phyloP scores from a whole-genome alignment of 495 filamentous ascomycete genomes.

The Melanomma pulvis-pyrius region DNA sequence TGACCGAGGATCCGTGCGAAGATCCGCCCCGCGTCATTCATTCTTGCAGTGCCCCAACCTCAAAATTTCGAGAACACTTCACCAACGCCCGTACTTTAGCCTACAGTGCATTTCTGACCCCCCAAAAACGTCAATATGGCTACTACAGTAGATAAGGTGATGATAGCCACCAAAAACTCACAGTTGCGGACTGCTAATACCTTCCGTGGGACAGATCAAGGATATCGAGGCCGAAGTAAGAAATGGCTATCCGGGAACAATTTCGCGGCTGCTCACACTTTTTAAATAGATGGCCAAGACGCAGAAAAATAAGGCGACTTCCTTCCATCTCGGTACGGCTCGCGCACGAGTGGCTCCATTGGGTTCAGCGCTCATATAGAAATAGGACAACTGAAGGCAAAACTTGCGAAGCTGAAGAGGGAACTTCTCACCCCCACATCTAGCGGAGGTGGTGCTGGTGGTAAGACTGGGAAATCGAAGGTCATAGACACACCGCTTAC shows the following conservation, averaged over 20 bases:
- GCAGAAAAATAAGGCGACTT: slow-evolving; percentile 98
- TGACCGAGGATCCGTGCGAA: too few relatives aligned
- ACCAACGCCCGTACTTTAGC: background rate
- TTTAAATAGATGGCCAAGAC: slow-evolving; percentile 78
- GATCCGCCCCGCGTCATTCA: slow-evolving; percentile 1
- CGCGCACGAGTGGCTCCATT: too few relatives aligned
- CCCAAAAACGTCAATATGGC: slow-evolving; percentile 67
- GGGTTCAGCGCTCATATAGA: background rate
- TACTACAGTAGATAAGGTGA: slow-evolving; percentile 94
- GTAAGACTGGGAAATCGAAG: slow-evolving; percentile 49
- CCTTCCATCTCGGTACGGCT: slow-evolving; percentile 69
- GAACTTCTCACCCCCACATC: slow-evolving; percentile 87
- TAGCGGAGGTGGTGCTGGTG: slow-evolving; percentile 79
- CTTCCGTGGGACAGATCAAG: slow-evolving; percentile 74
- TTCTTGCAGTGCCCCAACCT: slow-evolving; percentile 12
- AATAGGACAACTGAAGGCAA: slow-evolving; percentile 91
- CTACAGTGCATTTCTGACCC: background rate
- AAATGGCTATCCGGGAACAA: slow-evolving; percentile 35
- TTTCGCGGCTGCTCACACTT: background rate
- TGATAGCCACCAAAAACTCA: background rate
- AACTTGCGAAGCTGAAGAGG: slow-evolving; percentile 95
- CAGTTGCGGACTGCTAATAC: slow-evolving; percentile 19
- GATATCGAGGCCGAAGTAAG: slow-evolving; percentile 91
- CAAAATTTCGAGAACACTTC: slow-evolving; percentile 11
- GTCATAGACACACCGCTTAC: slow-evolving; percentile 3